Base-by-base conservation (phyloP, 441 rosid genomes). In the Populus tomentosa region DNA sequence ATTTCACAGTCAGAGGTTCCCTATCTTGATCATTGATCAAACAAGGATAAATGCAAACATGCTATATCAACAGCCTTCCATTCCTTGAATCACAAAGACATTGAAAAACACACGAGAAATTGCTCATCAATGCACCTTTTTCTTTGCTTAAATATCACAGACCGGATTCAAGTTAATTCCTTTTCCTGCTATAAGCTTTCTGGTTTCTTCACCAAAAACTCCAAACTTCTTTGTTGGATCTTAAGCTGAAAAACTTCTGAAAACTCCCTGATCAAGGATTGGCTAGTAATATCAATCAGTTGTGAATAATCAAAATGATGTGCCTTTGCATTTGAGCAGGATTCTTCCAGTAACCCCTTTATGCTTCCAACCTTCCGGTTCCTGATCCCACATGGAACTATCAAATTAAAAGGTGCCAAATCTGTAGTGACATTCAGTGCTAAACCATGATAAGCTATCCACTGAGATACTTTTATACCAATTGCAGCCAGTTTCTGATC, bases 351-450 rank as follows among this genome's bases (percentile, higher is more conserved):
- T 77, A 92, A 78, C 3, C 77, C 80, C 81, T 85, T 89, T 46
- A 93, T 78, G 85, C 91, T 93, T 81, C 98, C 96, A 6, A 95
- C 97, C 71, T 73, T 82, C 59, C 87, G 86, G 77, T 91, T 83
- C 74, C 79, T 87, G 78, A 95, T 87, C 71, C 97, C 98, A 76
- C 98, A 95, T 8, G 97, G 98, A 71, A 90, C 90, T 78, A 93
- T 95, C 89, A 85, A 86, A 67, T 78, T 76, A 67, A 95, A 92
- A 10, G 99, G 98, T 33, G 88, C 78, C 77, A 92, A 78, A 85
- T 92, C 95, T 14, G 98, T 87, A 24, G 91, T 88, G 74, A 91
- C 98, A 85, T 93, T 90, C 61, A 95, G 89, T 36, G 98, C 97
- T 71, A 93, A 76, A 42, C 97, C 97, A 74, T 93, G 98, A 78